A percentile compares a stretch with the other conserved stretches of the same genome.
phyloP scores from a whole-genome alignment of 768 basidiomycete genomes.

The Cantharellus anzutake region DNA sequence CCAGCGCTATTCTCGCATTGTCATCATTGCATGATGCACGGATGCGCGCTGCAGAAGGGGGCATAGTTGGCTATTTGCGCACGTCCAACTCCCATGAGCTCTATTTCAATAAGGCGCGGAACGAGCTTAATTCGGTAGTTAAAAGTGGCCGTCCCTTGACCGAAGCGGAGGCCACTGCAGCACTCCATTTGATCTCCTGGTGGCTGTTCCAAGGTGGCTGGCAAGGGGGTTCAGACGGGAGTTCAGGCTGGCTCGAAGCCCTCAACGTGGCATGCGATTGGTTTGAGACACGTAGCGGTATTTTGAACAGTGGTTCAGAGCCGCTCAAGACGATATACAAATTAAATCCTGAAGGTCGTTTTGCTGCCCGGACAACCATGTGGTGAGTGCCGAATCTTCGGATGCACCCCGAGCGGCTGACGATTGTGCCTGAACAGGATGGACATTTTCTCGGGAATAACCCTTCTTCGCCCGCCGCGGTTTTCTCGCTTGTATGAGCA shows the following conservation, averaged over 20 bases:
- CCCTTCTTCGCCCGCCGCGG: neutral
- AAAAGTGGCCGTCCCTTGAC: constrained; percentile 34
- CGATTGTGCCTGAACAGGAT: neutral
- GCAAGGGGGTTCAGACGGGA: too few relatives aligned
- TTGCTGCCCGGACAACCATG: neutral
- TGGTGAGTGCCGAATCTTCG: neutral
- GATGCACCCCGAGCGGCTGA: neutral
- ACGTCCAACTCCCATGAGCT: constrained; percentile 41
- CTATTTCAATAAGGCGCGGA: constrained; percentile 36
- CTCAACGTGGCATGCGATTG: constrained; percentile 59
- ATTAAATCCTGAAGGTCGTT: neutral
- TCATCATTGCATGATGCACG: constrained; percentile 49
- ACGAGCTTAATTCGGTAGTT: constrained; percentile 30
- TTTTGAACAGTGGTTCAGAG: neutral
- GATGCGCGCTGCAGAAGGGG: constrained; percentile 37
- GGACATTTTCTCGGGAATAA: neutral
- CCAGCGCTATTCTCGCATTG: constrained; percentile 58
- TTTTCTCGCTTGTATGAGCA: neutral
- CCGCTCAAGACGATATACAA: neutral
- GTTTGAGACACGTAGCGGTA: constrained; percentile 14
- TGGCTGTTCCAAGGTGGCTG: constrained; percentile 39
- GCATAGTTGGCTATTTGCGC: constrained; percentile 29
- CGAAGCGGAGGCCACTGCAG: constrained; percentile 65
- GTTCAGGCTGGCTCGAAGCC: constrained; percentile 35
- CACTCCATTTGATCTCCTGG: constrained; percentile 56